phyloP scores from a whole-genome alignment of 345 rosid species.

The Carallia pectinifolia region DNA sequence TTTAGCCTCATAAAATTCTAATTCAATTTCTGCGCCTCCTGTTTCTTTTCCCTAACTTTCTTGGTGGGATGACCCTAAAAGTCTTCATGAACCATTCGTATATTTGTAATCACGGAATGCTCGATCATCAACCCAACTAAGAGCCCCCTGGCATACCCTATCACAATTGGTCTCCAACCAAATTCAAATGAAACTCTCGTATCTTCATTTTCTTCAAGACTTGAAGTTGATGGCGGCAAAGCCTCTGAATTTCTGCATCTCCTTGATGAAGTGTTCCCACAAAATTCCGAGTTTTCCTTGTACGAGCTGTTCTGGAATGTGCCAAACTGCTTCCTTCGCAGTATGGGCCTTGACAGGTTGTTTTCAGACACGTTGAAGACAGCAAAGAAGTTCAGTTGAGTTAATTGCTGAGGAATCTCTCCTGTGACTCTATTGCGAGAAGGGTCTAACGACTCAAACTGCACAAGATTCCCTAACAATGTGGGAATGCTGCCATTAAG shows the following conservation, averaged over 20 bases:
- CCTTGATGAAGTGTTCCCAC: not conserved
- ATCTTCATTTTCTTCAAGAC: not conserved
- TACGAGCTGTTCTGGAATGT: not conserved
- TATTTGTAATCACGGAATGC: not conserved
- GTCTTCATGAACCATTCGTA: not conserved
- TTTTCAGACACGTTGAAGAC: not conserved
- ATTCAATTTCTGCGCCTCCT: not conserved
- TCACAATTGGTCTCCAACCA: not conserved
- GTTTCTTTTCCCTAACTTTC: not conserved
- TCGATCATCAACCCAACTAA: not conserved
- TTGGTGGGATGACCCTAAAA: not conserved
- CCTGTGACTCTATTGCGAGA: not conserved
- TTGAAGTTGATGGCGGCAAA: not conserved
- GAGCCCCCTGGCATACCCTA: not conserved
- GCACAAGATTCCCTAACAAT: not conserved
- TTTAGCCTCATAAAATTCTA: no score
- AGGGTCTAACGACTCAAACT: not conserved
- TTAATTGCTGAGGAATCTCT: not conserved
- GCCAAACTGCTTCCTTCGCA: not conserved
- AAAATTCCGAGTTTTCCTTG: not conserved
- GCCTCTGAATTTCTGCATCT: not conserved
- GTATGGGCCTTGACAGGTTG: not conserved
- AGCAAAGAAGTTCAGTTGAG: not conserved
- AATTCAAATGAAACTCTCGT: not conserved
- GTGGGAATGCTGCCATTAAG: not conserved